These are phyloP conservation scores for Solanum dulcamara DNA, from an alignment of 257 asterid species.

Conservation along the genomic window DNA sequence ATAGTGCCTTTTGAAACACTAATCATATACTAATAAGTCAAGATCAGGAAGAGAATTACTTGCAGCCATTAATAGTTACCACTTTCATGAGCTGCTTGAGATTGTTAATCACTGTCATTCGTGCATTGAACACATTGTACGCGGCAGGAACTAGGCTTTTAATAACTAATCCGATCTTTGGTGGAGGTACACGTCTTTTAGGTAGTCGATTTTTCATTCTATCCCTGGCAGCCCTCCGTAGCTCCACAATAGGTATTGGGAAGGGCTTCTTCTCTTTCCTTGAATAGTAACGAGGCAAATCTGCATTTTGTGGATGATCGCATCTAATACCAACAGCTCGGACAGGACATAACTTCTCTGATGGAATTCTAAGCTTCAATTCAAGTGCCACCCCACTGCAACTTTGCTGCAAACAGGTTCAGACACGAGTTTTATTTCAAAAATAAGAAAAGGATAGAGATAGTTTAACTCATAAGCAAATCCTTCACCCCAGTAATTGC, in stretches of 20 bases:
- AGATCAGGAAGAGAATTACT: conserved; percentile 40
- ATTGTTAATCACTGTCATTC: conserved; percentile 64
- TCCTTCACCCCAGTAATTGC: neutral
- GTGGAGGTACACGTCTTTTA: conserved; percentile 59
- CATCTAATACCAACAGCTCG: conserved; percentile 31
- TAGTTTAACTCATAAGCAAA: neutral
- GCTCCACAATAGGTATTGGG: conserved; percentile 80
- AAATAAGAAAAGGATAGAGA: neutral
- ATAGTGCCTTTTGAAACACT: neutral
- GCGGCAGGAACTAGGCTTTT: conserved; percentile 61
- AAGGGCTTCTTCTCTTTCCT: conserved; percentile 89
- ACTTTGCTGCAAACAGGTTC: conserved; percentile 27
- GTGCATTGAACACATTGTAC: conserved; percentile 60
- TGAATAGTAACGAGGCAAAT: conserved; percentile 79
- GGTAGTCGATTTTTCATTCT: conserved; percentile 65
- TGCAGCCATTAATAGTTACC: conserved; percentile 75
- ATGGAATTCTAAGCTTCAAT: conserved; percentile 17
- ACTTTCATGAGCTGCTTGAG: conserved; percentile 86
- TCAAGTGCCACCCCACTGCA: conserved; percentile 22
- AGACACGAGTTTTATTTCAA: neutral
- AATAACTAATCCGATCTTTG: conserved; percentile 75
- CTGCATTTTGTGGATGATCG: conserved; percentile 75
- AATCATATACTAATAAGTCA: neutral
- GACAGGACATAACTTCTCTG: conserved; percentile 12
- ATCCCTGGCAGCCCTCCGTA: conserved; percentile 81